phyloP scores from a whole-genome alignment of 2,329 filamentous ascomycete species.

The Verticillium zaregamsianum region DNA sequence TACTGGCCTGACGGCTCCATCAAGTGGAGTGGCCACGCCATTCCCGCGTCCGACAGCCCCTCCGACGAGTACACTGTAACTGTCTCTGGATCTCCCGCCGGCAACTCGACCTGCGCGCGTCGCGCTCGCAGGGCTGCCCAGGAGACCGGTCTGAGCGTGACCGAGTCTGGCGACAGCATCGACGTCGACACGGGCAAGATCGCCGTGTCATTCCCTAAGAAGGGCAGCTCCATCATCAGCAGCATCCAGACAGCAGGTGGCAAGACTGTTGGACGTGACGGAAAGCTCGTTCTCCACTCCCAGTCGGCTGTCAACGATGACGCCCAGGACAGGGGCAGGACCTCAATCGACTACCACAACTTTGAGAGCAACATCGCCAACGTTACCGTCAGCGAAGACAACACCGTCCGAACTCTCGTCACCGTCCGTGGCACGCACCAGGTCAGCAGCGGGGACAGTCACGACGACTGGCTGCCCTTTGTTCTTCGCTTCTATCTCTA shows the following conservation, averaged over 20 bases:
- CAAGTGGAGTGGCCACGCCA: slow-evolving; percentile 58
- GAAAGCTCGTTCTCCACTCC: slow-evolving; percentile 48
- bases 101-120: slow-evolving; percentile 24
- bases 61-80: slow-evolving; percentile 35
- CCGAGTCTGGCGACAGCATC: slow-evolving; percentile 19
- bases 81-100: slow-evolving; percentile 13
- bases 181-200: slow-evolving; percentile 41
- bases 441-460: slow-evolving; percentile 22
- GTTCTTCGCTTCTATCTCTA: slow-evolving; percentile 57
- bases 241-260: slow-evolving; percentile 34
- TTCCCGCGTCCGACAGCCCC: slow-evolving; percentile 35
- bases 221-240: slow-evolving; percentile 33
- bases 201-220: slow-evolving; percentile 35
- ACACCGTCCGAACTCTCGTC: slow-evolving; percentile 39
- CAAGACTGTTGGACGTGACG: slow-evolving; percentile 38
- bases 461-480: slow-evolving; percentile 49
- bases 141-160: slow-evolving; percentile 13
- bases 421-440: slow-evolving; percentile 36
- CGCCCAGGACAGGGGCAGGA: slow-evolving; percentile 29
- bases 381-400: slow-evolving; percentile 40
- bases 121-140: slow-evolving; percentile 10
- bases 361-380: slow-evolving; percentile 49
- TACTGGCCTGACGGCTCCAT: slow-evolving; percentile 58
- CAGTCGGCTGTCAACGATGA: slow-evolving; percentile 41
- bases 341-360: slow-evolving; percentile 33